Percentiles rank a stretch among this genome's conserved stretches.
These are phyloP conservation scores for Earliella scabrosa DNA, from an alignment of 1,284 basidiomycete genomes.

Conservation along the genomic window DNA sequence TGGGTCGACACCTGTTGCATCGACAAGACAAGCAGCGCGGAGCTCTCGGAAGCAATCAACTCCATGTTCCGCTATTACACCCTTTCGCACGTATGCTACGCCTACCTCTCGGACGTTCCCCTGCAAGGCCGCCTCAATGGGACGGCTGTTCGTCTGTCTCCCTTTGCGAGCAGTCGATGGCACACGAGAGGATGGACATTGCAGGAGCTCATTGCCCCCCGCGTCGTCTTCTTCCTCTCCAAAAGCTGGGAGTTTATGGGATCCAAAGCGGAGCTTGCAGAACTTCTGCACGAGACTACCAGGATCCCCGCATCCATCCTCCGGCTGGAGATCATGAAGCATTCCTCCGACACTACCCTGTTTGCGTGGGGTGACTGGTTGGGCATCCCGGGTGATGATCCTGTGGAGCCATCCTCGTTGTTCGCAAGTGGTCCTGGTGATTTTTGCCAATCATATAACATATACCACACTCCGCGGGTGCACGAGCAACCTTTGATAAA, in stretches of 20 bases:
- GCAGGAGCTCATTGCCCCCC: conserved; percentile 18
- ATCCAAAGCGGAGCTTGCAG: conserved; percentile 9
- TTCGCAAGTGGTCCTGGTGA: neutral
- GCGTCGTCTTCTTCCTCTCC: conserved; percentile 11
- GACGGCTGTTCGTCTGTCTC: too few relatives aligned
- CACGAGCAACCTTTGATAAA: too few relatives aligned
- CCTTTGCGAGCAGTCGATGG: conserved; percentile 8
- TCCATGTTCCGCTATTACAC: too few relatives aligned
- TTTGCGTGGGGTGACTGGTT: conserved; percentile 13
- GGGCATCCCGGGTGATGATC: neutral
- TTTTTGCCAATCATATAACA: too few relatives aligned
- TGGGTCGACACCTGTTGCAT: conserved; percentile 24
- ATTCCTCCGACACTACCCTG: conserved; percentile 10
- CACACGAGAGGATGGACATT: conserved; percentile 19
- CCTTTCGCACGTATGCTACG: too few relatives aligned
- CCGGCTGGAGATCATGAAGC: conserved; percentile 11
- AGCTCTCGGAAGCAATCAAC: too few relatives aligned
- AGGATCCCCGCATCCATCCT: conserved; percentile 6
- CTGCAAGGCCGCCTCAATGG: too few relatives aligned
- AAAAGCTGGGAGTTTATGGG: conserved; percentile 12
- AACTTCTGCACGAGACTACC: conserved; percentile 1
- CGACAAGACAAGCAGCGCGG: too few relatives aligned
- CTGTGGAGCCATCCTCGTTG: neutral
- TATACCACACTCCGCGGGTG: too few relatives aligned
- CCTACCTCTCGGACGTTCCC: too few relatives aligned